Evolutionary conservation across 2,329 filamentous ascomycete genomes (phyloP), one percentile per base, ranked within the genome.

Genomic region (Exophiala sideris): DNA sequence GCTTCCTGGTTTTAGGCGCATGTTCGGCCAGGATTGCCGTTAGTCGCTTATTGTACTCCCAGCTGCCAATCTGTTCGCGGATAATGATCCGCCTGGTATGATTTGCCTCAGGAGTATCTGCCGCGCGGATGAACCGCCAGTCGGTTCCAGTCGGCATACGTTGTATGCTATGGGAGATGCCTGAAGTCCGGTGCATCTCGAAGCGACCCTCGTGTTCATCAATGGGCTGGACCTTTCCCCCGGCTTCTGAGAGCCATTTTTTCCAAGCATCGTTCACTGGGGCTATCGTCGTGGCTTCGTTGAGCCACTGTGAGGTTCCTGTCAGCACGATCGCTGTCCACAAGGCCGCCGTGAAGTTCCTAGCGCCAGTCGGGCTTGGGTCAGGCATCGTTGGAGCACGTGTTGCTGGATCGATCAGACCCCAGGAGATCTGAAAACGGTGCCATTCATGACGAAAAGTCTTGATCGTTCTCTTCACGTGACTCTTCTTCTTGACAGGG

Each of bases 311-410:
- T 0, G 64, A 69, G 18, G 65, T 68, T 45, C 74, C 72, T 2
- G 72, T 73, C 5, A 77, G 65, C 0, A 75, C 65, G n/a, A 79
- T 76, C 0, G 72, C 71, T 54, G 72, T 75, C 72, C 73, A 79
- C 0, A 79, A 64, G 0, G 76, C 76, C 44, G 73, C 64, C 0
- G 76, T 79, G 62, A 76, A 78, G 1, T 51, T 54, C 33, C 51
- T 36, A 16, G 48, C 48, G 21, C 41, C 41, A 24, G 29, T 24
- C 8, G 21, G 21, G 21, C 38, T 36, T 65, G 68, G 0, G 10
- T 44, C 33, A 7, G 16, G 40, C 20, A 45, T 42, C 2, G 36
- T 54, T 29, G 33, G n/a, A 21, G 47, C 51, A 21, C 51, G 40
- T 20, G 21, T 45, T 21, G 44, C 35, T 38, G 16, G 20, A 41